Percentiles rank a stretch among this genome's conserved stretches.
These are phyloP conservation scores for Lyophyllum shimeji DNA, from an alignment of 768 basidiomycete species.

Conservation along the genomic window DNA sequence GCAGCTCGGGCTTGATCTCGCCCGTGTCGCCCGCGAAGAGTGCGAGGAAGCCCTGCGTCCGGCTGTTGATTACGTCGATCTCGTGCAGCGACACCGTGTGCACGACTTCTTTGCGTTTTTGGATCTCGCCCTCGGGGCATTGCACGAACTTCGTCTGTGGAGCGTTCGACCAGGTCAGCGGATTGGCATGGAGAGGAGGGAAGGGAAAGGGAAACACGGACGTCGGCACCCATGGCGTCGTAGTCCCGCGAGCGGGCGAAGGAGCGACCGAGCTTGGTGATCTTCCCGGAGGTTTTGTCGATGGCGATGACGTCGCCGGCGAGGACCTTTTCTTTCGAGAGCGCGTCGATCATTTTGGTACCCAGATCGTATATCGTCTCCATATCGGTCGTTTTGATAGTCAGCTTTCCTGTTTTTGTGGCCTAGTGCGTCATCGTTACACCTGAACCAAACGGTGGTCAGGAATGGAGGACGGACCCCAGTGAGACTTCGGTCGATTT, in stretches of 20 bases:
- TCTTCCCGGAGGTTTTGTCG: conserved; percentile 96
- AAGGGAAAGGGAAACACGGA: conserved; percentile 40
- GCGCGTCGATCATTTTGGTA: conserved; percentile 97
- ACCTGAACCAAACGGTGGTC: conserved; percentile 2
- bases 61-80: conserved; percentile 98
- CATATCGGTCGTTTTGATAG: conserved; percentile 99
- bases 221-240: conserved; percentile 99
- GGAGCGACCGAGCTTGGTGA: conserved; percentile 93
- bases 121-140: conserved; percentile 97
- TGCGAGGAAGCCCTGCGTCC: conserved; percentile 97
- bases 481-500: conserved; percentile 95
- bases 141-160: conserved; percentile 94
- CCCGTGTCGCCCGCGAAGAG: conserved; percentile 96
- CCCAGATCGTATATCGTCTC: conserved; percentile 99
- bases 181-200: conserved; percentile 2
- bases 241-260: conserved; percentile 98
- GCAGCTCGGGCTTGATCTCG: conserved; percentile 96
- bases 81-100: conserved; percentile 98
- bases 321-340: conserved; percentile 95
- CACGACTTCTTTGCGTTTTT: conserved; percentile 95
- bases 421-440: conserved; percentile 50
- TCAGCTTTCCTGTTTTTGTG: conserved; percentile 96
- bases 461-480: conserved; percentile 57
- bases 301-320: conserved; percentile 95
- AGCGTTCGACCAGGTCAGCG: not conserved